These are phyloP conservation scores for Centrapalus pauciflorus DNA, from an alignment of 129 eudicot genomes.

Conservation along the genomic window DNA sequence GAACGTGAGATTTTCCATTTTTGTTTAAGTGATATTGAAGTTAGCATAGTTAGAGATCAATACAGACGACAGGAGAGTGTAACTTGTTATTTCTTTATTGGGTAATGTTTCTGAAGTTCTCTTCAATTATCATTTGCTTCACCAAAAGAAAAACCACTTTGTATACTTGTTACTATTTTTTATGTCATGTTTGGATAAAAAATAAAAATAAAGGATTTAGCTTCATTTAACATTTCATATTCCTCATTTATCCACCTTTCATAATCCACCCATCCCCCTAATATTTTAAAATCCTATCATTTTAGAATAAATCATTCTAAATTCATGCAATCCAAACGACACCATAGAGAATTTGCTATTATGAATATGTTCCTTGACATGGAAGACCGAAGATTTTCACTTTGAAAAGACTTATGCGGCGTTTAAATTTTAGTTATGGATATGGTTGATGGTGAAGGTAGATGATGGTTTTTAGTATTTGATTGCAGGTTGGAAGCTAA, in stretches of 20 bases:
- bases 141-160: neutral
- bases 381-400: neutral
- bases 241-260: too few species aligned
- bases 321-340: too few species aligned
- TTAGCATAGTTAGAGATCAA: neutral
- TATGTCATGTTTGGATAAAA: too few species aligned
- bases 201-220: too few species aligned
- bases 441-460: too few species aligned
- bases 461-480: too few species aligned
- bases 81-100: neutral
- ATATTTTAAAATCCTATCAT: too few species aligned
- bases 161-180: neutral
- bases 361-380: neutral
- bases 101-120: neutral
- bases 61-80: neutral
- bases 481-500: too few species aligned
- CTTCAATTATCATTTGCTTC: neutral
- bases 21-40: neutral
- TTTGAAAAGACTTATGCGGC: neutral
- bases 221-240: too few species aligned
- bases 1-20: neutral
- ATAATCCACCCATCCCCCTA: too few species aligned
- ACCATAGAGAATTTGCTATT: neutral
- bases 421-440: too few species aligned
- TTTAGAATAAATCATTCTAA: too few species aligned